These are phyloP conservation scores for Fraxinus anomala DNA, from an alignment of 257 asterid genomes.

Conservation along the genomic window DNA sequence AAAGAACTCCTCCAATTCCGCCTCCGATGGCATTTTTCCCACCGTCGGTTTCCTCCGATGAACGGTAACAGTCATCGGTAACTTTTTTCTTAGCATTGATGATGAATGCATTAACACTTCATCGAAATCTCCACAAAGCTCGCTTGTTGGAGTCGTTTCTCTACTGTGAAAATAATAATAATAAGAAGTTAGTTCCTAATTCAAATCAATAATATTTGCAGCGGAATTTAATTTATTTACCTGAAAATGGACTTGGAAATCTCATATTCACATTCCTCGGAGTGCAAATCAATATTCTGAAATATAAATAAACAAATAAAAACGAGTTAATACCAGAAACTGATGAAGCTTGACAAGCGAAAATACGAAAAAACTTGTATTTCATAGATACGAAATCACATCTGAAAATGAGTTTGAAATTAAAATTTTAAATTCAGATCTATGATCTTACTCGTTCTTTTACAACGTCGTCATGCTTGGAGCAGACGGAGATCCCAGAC, in stretches of 20 bases:
- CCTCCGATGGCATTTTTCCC: slow-evolving; percentile 51
- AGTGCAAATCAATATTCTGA: slow-evolving; percentile 54
- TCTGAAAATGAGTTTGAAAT: slow-evolving; percentile 27
- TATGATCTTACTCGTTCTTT: slow-evolving; percentile 39
- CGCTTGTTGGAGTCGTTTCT: slow-evolving; percentile 54
- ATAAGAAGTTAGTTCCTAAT: slow-evolving; percentile 19
- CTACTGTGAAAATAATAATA: slow-evolving; percentile 34
- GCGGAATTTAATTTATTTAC: slow-evolving; percentile 31
- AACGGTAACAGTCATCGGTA: slow-evolving; percentile 25
- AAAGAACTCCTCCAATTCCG: slow-evolving; percentile 81
- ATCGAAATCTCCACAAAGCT: slow-evolving; percentile 49
- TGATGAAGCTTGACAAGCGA: slow-evolving; percentile 17
- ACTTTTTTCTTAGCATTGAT: slow-evolving; percentile 35
- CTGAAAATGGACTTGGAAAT: slow-evolving; percentile 56
- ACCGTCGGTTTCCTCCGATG: slow-evolving; percentile 30
- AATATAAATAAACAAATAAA: slow-evolving; percentile 2
- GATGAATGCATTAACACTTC: slow-evolving; percentile 25
- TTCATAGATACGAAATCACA: neutral
- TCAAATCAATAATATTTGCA: slow-evolving; percentile 6
- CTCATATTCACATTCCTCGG: slow-evolving; percentile 49
- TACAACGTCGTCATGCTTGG: slow-evolving; percentile 37
- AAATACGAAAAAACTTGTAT: slow-evolving; percentile 13
- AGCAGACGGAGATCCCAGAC: slow-evolving; percentile 40
- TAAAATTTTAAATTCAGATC: slow-evolving; percentile 69
- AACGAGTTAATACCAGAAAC: slow-evolving; percentile 18